phyloP scores from a whole-genome alignment of 805 yeast species.

The Cephaloascus albidus region DNA sequence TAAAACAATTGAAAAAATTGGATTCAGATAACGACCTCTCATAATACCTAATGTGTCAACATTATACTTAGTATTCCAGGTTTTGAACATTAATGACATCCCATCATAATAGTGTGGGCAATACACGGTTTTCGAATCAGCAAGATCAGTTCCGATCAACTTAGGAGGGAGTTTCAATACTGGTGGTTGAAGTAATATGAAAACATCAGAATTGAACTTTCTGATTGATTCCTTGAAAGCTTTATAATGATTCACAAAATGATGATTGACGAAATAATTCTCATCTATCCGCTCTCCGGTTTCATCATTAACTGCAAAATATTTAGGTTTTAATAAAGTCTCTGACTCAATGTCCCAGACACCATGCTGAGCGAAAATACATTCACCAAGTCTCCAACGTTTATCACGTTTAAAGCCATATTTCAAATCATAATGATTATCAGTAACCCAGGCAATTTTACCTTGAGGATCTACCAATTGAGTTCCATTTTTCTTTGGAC shows the following conservation, averaged over 20 bases:
- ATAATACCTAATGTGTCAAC: slow-evolving; percentile 87
- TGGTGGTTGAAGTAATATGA: slow-evolving; percentile 72
- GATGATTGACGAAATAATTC: slow-evolving; percentile 50
- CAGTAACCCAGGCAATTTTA: slow-evolving; percentile 55
- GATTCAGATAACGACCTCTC: slow-evolving; percentile 66
- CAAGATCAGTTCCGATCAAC: slow-evolving; percentile 38
- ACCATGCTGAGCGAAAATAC: slow-evolving; percentile 74
- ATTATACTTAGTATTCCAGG: slow-evolving; percentile 76
- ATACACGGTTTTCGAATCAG: slow-evolving; percentile 59
- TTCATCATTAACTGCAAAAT: slow-evolving; percentile 33
- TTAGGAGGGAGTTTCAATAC: slow-evolving; percentile 72
- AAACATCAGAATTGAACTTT: slow-evolving; percentile 28
- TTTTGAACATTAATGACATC: slow-evolving; percentile 81
- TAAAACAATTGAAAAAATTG: slow-evolving; percentile 64
- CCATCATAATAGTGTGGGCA: slow-evolving; percentile 96
- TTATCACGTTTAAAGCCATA: slow-evolving; percentile 64
- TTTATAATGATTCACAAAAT: slow-evolving; percentile 55
- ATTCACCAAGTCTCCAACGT: slow-evolving; percentile 63
- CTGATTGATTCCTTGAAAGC: slow-evolving; percentile 42
- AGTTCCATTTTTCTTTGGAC: slow-evolving; percentile 61
- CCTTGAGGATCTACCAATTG: slow-evolving; percentile 59
- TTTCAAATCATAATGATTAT: slow-evolving; percentile 44
- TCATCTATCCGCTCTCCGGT: slow-evolving; percentile 33
- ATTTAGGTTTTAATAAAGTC: slow-evolving; percentile 34
- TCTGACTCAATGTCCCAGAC: slow-evolving; percentile 55